Evolutionary conservation across 306 rosid species (phyloP).

Genomic region (Geum urbanum): DNA sequence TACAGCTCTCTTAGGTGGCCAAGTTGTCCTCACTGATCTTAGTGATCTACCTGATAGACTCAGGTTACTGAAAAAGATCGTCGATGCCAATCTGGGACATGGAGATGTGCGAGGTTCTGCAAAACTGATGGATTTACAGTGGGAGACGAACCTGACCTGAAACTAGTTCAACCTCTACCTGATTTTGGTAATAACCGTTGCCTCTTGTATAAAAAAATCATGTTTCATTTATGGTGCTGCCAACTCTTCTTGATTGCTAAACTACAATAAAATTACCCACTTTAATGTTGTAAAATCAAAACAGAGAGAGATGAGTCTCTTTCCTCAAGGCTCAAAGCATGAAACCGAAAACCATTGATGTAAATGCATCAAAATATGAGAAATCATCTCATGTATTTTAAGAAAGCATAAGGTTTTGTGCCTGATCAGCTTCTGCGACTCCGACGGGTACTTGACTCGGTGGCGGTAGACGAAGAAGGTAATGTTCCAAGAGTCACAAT

Average conservation of each 20-base stretch:
- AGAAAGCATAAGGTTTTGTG: not conserved
- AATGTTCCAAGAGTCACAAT: too few species aligned
- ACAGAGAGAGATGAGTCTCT: too few species aligned
- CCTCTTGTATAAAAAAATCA: not conserved
- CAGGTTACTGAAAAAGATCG: slow-evolving; percentile 60
- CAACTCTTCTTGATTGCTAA: not conserved
- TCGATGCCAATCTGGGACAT: slow-evolving; percentile 57
- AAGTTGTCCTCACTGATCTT: slow-evolving; percentile 48
- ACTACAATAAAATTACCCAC: too few species aligned
- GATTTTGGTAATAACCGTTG: slow-evolving; percentile 49
- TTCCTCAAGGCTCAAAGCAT: not conserved
- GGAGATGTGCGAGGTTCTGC: slow-evolving; percentile 52
- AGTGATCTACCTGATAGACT: slow-evolving; percentile 71
- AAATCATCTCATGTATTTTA: too few species aligned
- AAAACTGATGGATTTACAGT: slow-evolving; percentile 52
- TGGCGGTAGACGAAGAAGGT: too few species aligned
- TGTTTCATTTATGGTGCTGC: not conserved
- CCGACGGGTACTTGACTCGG: too few species aligned
- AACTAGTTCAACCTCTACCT: slow-evolving; percentile 46
- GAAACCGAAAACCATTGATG: not conserved
- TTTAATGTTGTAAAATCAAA: not conserved
- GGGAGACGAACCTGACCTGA: slow-evolving; percentile 74
- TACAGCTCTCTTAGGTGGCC: slow-evolving; percentile 81
- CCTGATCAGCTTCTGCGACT: not conserved
- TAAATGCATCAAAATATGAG: not conserved